Conservation (phyloP, 805 yeast genomes). For the Candida ulmi region DNA sequence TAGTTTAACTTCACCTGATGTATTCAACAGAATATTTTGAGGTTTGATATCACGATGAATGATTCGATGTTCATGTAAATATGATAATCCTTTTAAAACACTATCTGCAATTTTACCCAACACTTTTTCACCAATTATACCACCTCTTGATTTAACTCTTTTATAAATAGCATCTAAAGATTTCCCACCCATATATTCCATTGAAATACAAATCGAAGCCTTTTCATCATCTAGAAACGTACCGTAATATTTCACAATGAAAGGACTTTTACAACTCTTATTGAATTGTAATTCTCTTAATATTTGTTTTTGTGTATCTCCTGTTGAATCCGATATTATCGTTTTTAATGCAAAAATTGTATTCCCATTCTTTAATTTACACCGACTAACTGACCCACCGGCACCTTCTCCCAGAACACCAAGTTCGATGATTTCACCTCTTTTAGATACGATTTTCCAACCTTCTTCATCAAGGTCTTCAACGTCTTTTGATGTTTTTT, state of each 20-base stretch:
- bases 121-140: constrained; percentile 88
- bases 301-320: constrained; percentile 85
- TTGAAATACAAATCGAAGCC: constrained; percentile 84
- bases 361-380: constrained; percentile 52
- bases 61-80: constrained; percentile 79
- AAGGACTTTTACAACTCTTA: constrained; percentile 72
- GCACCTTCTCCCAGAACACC: constrained; percentile 88
- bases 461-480: constrained; percentile 63
- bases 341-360: constrained; percentile 77
- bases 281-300: constrained; percentile 88
- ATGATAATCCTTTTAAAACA: constrained; percentile 78
- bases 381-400: constrained; percentile 85
- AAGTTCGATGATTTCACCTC: constrained; percentile 59
- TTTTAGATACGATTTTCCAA: constrained; percentile 61
- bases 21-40: constrained; percentile 78
- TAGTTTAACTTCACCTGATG: constrained; percentile 75
- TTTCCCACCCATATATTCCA: constrained; percentile 96
- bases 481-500: constrained; percentile 29
- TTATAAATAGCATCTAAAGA: constrained; percentile 90
- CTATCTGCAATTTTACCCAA: constrained; percentile 86
- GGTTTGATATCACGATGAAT: constrained; percentile 97
- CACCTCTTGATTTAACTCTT: constrained; percentile 64
- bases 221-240: constrained; percentile 74
- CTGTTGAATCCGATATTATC: constrained; percentile 49
- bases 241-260: constrained; percentile 89